Base-by-base conservation (phyloP, 2,329 filamentous ascomycete species). In the Sclerotinia nivalis region DNA sequence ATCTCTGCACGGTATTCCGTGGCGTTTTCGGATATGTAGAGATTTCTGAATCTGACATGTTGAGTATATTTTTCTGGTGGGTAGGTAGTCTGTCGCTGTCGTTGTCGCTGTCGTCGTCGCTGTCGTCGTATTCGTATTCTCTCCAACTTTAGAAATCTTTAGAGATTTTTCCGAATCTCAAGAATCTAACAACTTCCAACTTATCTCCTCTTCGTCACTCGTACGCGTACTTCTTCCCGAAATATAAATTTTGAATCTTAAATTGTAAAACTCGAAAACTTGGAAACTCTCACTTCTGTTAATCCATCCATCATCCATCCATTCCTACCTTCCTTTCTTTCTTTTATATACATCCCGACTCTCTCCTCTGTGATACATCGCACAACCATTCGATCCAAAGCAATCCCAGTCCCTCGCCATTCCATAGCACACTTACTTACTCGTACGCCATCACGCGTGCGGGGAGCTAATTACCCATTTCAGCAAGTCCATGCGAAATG, bases 1-100 rank as follows among this genome's bases (percentile, higher is more conserved):
- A 61, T 15, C 59, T 61, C 59, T 61, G 59, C 43, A 61, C 59
- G 10, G 59, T 34, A 61, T 61, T 61, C 25, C 25, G 28, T 20
- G 5, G 25, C 6, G 40, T 60, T 40, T 60, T 60, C 15, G 58
- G 40, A 22, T 60, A 60, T 20, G 12, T 37, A 1, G 54, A 34
- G 9, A 3, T 15, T 56, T 56, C 54, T 6, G 20, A 20, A 13
- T 56, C 54, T 1, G 31, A 20, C 54, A 56, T 56, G 7, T 56
- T 22, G 40, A 43, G 40, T 43, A 43, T 40, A 9, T 43, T 15
- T 15, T 15, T 43, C 13, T 43, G 40, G 40, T 12, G 12, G 13
- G 40, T 13, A 2, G 13, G 40, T 15, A 43, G 12, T 15, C 13
- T 43, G 40, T 15, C 40, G 40, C 13, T 40, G 37, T 40, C 12